Percentiles rank a stretch among this genome's conserved stretches.
phyloP scores from a whole-genome alignment of 2,329 filamentous ascomycete genomes.

The Colletotrichum sp. region DNA sequence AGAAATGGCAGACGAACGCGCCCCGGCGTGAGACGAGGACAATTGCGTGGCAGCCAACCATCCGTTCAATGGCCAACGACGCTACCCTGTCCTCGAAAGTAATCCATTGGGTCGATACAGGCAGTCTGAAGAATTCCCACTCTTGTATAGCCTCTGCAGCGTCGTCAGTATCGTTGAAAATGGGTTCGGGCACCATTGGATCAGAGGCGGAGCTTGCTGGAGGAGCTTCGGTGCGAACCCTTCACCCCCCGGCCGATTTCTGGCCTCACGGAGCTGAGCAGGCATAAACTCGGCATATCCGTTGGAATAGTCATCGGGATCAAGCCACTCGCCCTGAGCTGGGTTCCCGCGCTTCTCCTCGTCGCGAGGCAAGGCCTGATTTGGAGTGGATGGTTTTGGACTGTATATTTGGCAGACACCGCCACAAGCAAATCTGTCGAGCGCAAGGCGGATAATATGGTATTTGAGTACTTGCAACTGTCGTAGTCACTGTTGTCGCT shows the following conservation, averaged over 20 bases:
- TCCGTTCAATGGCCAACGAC: neutral
- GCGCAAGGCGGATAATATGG: neutral
- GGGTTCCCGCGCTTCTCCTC: neutral
- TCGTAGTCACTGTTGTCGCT: neutral
- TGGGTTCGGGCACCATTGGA: neutral
- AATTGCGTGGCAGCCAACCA: neutral
- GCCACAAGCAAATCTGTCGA: neutral
- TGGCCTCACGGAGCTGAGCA: neutral
- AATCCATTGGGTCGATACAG: neutral
- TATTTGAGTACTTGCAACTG: neutral
- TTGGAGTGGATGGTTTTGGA: neutral
- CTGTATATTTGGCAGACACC: neutral
- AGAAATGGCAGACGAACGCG: neutral
- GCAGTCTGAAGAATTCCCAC: neutral
- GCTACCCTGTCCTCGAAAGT: neutral
- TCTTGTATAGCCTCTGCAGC: too few relatives aligned
- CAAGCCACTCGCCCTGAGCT: neutral
- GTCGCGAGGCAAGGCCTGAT: neutral
- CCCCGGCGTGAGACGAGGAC: neutral
- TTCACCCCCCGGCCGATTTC: neutral
- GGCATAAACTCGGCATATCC: neutral
- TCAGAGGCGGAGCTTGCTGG: neutral
- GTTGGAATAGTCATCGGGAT: neutral
- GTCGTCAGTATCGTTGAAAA: neutral
- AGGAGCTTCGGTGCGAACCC: neutral